Conservation (phyloP, 176 grass and related monocot genomes). For the Puccinellia tenuiflora region DNA sequence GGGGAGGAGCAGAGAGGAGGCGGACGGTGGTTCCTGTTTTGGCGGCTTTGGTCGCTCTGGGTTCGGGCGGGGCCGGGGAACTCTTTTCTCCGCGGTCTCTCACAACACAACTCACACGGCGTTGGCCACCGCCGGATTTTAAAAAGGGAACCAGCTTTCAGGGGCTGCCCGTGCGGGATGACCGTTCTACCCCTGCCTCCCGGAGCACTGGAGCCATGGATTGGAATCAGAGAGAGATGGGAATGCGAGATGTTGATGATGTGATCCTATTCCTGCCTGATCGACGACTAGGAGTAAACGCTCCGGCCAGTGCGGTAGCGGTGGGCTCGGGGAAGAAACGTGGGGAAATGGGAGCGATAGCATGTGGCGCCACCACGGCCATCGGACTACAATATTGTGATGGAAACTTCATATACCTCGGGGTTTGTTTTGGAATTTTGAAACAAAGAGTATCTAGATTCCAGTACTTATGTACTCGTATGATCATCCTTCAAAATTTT, state of each 20-base stretch:
- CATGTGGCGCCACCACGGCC: neutral
- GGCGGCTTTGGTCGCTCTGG: constrained; percentile 17
- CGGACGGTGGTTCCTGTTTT: neutral
- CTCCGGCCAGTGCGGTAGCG: neutral
- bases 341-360: neutral
- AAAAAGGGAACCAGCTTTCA: constrained; percentile 3
- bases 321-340: constrained; percentile 5
- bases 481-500: too few relatives aligned
- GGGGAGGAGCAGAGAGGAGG: neutral
- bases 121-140: constrained; percentile 11
- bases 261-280: neutral
- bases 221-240: neutral
- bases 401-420: too few relatives aligned
- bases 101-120: neutral
- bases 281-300: neutral
- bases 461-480: too few relatives aligned
- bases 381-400: neutral
- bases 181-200: constrained; percentile 1
- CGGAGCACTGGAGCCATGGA: neutral
- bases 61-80: neutral
- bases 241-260: neutral
- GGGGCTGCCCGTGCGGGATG: neutral
- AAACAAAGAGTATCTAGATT: too few relatives aligned
- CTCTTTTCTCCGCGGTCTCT: constrained; percentile 25
- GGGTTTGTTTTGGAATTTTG: too few relatives aligned